Evolutionary conservation across 306 rosid species (phyloP).

Genomic region (Cucumis sativus): DNA sequence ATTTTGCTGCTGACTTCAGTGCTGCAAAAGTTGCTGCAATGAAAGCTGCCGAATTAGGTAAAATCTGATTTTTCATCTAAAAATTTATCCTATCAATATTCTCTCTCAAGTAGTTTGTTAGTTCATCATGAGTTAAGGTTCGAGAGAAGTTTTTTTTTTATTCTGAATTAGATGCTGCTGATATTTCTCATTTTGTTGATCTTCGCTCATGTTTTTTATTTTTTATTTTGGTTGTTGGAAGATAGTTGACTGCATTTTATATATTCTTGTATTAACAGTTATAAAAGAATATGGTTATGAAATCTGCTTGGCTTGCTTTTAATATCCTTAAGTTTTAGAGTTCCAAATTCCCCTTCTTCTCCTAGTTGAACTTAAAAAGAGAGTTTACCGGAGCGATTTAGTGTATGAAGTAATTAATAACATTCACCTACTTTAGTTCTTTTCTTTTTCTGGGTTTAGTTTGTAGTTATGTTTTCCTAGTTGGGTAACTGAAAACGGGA

Average conservation of each 20-base stretch:
- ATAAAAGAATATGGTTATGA: background rate
- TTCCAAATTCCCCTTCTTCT: background rate
- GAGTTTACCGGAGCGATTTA: background rate
- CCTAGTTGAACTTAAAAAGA: background rate
- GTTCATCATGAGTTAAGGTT: background rate
- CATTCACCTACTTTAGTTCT: background rate
- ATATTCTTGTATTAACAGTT: background rate
- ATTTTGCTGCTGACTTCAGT: constrained; percentile 38
- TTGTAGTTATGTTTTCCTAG: background rate
- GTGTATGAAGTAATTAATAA: background rate
- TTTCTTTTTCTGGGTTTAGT: background rate
- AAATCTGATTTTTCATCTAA: background rate
- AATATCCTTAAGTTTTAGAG: background rate
- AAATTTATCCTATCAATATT: background rate
- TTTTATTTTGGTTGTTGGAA: background rate
- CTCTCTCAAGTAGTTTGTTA: background rate
- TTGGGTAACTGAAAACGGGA: background rate
- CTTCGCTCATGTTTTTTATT: background rate
- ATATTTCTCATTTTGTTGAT: background rate
- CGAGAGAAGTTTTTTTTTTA: background rate
- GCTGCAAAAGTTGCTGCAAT: constrained; percentile 89
- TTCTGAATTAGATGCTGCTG: background rate
- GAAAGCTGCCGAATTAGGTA: constrained; percentile 97
- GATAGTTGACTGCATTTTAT: background rate
- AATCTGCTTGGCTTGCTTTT: background rate